A percentile compares a stretch with the other conserved stretches of the same genome.
These are phyloP conservation scores for Coemansia sp. DNA, from an alignment of 192 early-diverging fungal species.

Conservation along the genomic window DNA sequence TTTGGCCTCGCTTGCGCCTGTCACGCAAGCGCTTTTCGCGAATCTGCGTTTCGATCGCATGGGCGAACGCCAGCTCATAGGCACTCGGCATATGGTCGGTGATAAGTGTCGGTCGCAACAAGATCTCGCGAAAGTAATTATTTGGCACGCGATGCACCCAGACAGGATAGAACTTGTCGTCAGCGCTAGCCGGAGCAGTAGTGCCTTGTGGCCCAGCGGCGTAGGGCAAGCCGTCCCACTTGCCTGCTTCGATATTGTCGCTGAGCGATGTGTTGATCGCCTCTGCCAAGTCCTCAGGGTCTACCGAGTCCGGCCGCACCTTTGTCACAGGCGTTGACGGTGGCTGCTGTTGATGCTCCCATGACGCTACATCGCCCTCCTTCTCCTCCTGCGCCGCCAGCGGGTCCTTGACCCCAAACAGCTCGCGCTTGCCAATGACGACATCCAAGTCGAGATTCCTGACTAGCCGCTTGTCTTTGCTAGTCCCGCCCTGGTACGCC, in stretches of 20 bases:
- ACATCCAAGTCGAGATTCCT: slow-evolving; percentile 36
- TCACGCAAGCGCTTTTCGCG: slow-evolving; percentile 43
- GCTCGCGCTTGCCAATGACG: slow-evolving; percentile 38
- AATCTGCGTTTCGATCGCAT: slow-evolving; percentile 54
- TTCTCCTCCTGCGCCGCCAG: not conserved
- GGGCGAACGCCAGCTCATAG: slow-evolving; percentile 53
- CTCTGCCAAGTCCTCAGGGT: slow-evolving; percentile 41
- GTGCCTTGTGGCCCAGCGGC: not conserved
- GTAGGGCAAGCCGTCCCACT: not conserved
- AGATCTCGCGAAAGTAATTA: slow-evolving; percentile 46
- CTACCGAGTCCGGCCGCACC: slow-evolving; percentile 41
- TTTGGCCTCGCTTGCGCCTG: slow-evolving; percentile 21
- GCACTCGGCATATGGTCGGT: slow-evolving; percentile 57
- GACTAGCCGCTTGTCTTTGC: slow-evolving; percentile 20
- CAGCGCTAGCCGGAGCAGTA: slow-evolving; percentile 6
- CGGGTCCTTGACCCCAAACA: slow-evolving; percentile 28
- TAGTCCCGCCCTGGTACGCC: slow-evolving; percentile 23
- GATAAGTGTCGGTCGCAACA: slow-evolving; percentile 48
- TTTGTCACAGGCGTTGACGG: slow-evolving; percentile 48
- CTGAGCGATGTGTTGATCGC: slow-evolving; percentile 46
- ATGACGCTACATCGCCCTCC: not conserved
- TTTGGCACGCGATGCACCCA: slow-evolving; percentile 46
- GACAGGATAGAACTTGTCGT: slow-evolving; percentile 43
- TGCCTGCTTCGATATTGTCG: not conserved
- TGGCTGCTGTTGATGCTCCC: slow-evolving; percentile 17